Percentiles rank a stretch among this genome's conserved stretches.
Conservation (phyloP, 768 basidiomycete species). For the Punctularia strigosozonata region DNA sequence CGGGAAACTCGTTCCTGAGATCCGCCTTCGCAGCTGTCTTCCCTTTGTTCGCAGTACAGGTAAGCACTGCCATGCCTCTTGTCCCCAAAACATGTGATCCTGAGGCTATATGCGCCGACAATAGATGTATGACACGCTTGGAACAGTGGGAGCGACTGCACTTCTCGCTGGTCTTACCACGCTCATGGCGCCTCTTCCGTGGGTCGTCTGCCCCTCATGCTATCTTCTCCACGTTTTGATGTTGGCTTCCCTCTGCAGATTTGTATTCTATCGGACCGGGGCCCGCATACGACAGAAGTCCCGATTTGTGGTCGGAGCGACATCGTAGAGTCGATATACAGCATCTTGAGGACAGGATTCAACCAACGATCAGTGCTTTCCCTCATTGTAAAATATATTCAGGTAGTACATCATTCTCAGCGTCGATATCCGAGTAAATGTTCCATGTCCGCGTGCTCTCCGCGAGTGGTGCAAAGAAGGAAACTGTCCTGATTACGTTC, state of each 20-base stretch:
- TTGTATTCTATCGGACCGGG: slow-evolving; percentile 36
- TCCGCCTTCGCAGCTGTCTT: slow-evolving; percentile 27
- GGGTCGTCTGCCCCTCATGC: slow-evolving; percentile 25
- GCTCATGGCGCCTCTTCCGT: slow-evolving; percentile 25
- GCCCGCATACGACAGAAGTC: slow-evolving; percentile 30
- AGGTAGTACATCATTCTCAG: no score
- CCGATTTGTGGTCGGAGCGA: slow-evolving; percentile 23
- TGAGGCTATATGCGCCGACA: no score
- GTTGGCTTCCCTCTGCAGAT: slow-evolving; percentile 16
- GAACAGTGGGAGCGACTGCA: slow-evolving; percentile 26
- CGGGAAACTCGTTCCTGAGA: slow-evolving; percentile 45
- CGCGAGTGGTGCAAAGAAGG: no score
- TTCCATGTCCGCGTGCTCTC: no score
- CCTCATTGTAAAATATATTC: no score
- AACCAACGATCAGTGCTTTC: no score
- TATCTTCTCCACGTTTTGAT: slow-evolving; percentile 18
- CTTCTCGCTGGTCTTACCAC: slow-evolving; percentile 28
- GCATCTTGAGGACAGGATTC: no score
- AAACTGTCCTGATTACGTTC: no score
- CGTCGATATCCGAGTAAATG: no score
- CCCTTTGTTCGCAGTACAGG: slow-evolving; percentile 28
- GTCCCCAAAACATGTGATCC: no score
- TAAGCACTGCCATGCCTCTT: no score
- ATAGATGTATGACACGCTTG: slow-evolving; percentile 27
- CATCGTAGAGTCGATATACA: not conserved